A percentile compares a stretch with the other conserved stretches of the same genome.
phyloP scores from a whole-genome alignment of 83 land plant species.

The Diphasiastrum complanatum region DNA sequence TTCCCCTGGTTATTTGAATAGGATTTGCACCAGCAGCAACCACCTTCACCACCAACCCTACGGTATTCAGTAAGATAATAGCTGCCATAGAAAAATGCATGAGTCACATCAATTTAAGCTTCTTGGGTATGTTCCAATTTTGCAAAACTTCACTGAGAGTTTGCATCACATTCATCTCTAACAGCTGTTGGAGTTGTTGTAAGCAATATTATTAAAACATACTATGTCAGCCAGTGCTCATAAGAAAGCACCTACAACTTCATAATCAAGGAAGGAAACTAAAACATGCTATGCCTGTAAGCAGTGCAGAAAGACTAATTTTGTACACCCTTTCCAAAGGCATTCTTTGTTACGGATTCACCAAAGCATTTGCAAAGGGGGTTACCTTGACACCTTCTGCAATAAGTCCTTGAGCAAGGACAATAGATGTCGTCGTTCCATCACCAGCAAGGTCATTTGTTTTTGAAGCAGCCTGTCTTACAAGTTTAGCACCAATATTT shows the following conservation, averaged over 20 bases:
- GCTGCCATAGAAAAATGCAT: no score
- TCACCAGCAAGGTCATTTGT: slow-evolving; percentile 98
- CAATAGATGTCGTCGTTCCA: slow-evolving; percentile 94
- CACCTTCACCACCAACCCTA: slow-evolving; percentile 47
- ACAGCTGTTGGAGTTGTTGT: no score
- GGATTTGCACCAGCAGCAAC: slow-evolving; percentile 97
- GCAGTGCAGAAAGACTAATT: neutral
- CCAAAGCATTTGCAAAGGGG: neutral
- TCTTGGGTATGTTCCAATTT: no score
- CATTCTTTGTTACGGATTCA: neutral
- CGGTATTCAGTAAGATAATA: no score
- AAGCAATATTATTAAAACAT: no score
- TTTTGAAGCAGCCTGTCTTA: slow-evolving; percentile 89
- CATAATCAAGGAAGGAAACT: no score
- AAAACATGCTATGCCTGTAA: no score
- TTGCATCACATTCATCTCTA: no score
- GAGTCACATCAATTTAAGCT: no score
- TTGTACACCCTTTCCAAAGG: neutral
- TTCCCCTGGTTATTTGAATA: slow-evolving; percentile 76
- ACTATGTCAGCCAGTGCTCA: no score
- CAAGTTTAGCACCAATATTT: slow-evolving; percentile 93
- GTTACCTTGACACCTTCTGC: slow-evolving; percentile 93
- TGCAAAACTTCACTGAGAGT: no score
- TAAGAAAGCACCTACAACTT: no score
- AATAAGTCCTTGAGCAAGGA: slow-evolving; percentile 93